phyloP scores from a whole-genome alignment of 257 asterid species.

The Verbena officinalis region DNA sequence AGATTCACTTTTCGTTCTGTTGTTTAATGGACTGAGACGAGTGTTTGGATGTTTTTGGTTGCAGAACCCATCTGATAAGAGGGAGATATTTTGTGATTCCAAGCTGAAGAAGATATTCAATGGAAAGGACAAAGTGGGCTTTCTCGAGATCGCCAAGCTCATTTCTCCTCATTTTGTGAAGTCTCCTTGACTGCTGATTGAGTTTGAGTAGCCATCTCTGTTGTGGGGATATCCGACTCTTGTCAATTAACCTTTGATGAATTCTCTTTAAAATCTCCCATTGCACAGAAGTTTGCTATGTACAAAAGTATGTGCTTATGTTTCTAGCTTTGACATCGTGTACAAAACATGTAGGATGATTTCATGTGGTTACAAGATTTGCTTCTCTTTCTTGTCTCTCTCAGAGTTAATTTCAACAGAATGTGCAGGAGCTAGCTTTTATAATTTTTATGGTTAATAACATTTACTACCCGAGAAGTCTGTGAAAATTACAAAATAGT shows the following conservation, averaged over 20 bases:
- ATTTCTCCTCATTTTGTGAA: slow-evolving; percentile 56
- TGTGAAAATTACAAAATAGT: too few species aligned
- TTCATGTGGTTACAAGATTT: slow-evolving; percentile 9
- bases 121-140: slow-evolving; percentile 65
- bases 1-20: neutral
- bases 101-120: slow-evolving; percentile 58
- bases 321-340: slow-evolving; percentile 35
- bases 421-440: too few species aligned
- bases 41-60: neutral
- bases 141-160: slow-evolving; percentile 58
- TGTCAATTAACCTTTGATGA: neutral
- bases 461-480: too few species aligned
- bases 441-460: too few species aligned
- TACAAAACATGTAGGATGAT: slow-evolving; percentile 36
- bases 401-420: too few species aligned
- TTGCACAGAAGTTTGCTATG: slow-evolving; percentile 18
- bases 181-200: slow-evolving; percentile 33
- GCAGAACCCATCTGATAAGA: slow-evolving; percentile 62
- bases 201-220: too few species aligned
- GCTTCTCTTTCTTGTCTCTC: neutral
- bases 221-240: slow-evolving; percentile 6
- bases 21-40: slow-evolving; percentile 14
- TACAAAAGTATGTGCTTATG: neutral
- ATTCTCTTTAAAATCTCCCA: slow-evolving; percentile 1
- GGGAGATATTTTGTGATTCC: slow-evolving; percentile 60